Percentiles rank a stretch among this genome's conserved stretches.
Evolutionary conservation across 495 filamentous ascomycete genomes (phyloP).

Genomic region (Neurospora sp.): DNA sequence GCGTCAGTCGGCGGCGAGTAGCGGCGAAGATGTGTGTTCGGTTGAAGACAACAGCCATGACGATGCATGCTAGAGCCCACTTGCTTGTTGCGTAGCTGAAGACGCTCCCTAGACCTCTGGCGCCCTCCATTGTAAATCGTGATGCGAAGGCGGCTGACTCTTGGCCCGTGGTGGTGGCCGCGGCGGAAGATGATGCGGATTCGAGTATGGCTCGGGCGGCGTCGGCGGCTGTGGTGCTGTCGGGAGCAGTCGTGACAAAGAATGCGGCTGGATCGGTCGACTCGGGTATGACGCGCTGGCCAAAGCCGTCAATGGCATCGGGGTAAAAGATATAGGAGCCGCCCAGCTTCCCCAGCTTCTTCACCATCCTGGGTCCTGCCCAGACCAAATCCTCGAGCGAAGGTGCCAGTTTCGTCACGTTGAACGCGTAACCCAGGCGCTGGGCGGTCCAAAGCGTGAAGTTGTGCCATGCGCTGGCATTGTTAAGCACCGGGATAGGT

Average conservation of each 20-base stretch:
- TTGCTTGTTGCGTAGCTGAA: constrained; percentile 88
- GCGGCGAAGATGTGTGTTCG: constrained; percentile 90
- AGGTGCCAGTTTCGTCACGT: constrained; percentile 34
- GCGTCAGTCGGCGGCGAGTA: constrained; percentile 60
- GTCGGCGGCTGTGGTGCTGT: constrained; percentile 19
- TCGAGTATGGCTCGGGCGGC: constrained; percentile 13
- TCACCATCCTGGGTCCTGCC: constrained; percentile 53
- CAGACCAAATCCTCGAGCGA: constrained; percentile 47
- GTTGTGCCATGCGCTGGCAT: constrained; percentile 37
- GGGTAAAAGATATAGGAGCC: constrained; percentile 45
- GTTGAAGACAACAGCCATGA: constrained; percentile 80
- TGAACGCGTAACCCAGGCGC: constrained; percentile 29
- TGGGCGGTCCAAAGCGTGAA: constrained; percentile 37
- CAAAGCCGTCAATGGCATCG: constrained; percentile 53
- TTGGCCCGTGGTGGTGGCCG: constrained; percentile 20
- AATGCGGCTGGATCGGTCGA: constrained; percentile 35
- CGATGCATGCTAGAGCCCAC: constrained; percentile 83
- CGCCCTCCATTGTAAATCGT: constrained; percentile 41
- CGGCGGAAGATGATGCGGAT: constrained; percentile 16
- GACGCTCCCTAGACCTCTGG: constrained; percentile 63
- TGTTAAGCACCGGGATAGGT: constrained; percentile 15
- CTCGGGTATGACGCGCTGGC: constrained; percentile 51
- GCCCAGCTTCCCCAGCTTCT: constrained; percentile 50
- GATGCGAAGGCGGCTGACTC: constrained; percentile 33
- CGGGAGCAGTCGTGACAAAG: constrained; percentile 7